phyloP scores from a whole-genome alignment of 352 stramenopile genomes.

The Globisporangium cylindrosporum region DNA sequence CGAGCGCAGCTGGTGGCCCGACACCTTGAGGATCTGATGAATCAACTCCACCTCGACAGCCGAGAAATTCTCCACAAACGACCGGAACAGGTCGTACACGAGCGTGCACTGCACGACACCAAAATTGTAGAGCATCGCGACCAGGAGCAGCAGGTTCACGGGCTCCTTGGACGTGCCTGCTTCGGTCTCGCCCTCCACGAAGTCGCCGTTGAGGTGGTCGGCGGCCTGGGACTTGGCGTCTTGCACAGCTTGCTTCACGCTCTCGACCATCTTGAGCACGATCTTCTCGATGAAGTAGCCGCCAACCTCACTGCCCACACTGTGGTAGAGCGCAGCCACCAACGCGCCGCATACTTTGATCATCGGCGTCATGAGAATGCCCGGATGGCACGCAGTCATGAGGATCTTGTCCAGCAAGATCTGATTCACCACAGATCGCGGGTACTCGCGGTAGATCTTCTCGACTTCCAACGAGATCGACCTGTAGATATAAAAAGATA shows the following conservation, averaged over 20 bases:
- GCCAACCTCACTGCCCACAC: constrained; percentile 70
- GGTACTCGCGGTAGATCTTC: constrained; percentile 71
- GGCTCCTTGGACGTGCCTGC: constrained; percentile 54
- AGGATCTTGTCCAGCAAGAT: constrained; percentile 71
- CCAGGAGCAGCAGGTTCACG: constrained; percentile 82
- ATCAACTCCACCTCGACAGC: constrained; percentile 85
- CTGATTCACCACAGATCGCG: constrained; percentile 69
- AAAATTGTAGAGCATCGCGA: constrained; percentile 91
- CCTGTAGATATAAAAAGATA: constrained; percentile 21
- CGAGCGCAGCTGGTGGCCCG: constrained; percentile 75
- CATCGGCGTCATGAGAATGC: constrained; percentile 74
- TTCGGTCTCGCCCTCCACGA: constrained; percentile 23
- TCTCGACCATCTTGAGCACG: constrained; percentile 51
- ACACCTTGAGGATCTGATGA: constrained; percentile 79
- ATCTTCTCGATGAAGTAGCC: constrained; percentile 84
- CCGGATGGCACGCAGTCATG: constrained; percentile 56
- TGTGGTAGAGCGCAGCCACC: constrained; percentile 73
- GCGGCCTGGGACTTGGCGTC: constrained; percentile 24
- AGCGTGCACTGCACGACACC: constrained; percentile 87
- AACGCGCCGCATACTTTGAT: constrained; percentile 72
- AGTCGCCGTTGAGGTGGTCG: constrained; percentile 1
- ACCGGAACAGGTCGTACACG: constrained; percentile 89
- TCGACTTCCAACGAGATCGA: constrained; percentile 79
- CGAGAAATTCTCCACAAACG: constrained; percentile 73
- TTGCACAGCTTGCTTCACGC: constrained; percentile 26